These are phyloP conservation scores for Teunomyces aglyptinius DNA, from an alignment of 805 yeast species.

Conservation along the genomic window DNA sequence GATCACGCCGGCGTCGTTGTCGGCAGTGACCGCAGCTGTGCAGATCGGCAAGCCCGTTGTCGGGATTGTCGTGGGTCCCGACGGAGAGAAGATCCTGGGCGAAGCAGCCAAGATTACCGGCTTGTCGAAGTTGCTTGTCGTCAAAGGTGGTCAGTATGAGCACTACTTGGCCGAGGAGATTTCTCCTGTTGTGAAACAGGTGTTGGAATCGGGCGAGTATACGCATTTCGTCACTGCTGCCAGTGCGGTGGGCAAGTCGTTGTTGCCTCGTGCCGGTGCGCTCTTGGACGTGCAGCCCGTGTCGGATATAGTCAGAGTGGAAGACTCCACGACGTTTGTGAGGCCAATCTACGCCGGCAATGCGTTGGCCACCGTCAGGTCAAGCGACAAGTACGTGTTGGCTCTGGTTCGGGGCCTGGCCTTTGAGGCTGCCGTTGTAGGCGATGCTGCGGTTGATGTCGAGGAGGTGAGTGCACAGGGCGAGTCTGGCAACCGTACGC, in stretches of 20 bases:
- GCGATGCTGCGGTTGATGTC: conserved; percentile 39
- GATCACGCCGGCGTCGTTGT: conserved; percentile 65
- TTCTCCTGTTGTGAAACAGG: conserved; percentile 60
- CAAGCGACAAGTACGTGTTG: conserved; percentile 62
- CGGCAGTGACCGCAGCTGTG: conserved; percentile 74
- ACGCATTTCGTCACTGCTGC: conserved; percentile 79
- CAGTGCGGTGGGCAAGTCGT: conserved; percentile 82
- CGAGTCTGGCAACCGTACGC: conserved; percentile 23
- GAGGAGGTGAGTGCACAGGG: conserved; percentile 45
- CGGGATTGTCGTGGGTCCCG: conserved; percentile 72
- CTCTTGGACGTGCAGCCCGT: conserved; percentile 83
- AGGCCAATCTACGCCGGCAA: conserved; percentile 98
- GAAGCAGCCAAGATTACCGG: conserved; percentile 53
- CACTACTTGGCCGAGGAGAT: conserved; percentile 78
- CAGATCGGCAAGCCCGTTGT: conserved; percentile 74
- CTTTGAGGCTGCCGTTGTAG: conserved; percentile 48
- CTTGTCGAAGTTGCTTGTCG: conserved; percentile 55
- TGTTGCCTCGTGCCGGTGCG: conserved; percentile 86
- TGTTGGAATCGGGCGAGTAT: conserved; percentile 45
- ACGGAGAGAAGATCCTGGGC: conserved; percentile 46
- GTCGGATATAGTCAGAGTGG: conserved; percentile 73
- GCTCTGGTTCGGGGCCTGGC: conserved; percentile 85
- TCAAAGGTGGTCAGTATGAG: conserved; percentile 57
- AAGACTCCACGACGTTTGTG: conserved; percentile 67
- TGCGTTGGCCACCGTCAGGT: conserved; percentile 77